A percentile compares a stretch with the other conserved stretches of the same genome.
Evolutionary conservation across 2,329 filamentous ascomycete species (phyloP).

Genomic region (Ophiostoma pallidulum): DNA sequence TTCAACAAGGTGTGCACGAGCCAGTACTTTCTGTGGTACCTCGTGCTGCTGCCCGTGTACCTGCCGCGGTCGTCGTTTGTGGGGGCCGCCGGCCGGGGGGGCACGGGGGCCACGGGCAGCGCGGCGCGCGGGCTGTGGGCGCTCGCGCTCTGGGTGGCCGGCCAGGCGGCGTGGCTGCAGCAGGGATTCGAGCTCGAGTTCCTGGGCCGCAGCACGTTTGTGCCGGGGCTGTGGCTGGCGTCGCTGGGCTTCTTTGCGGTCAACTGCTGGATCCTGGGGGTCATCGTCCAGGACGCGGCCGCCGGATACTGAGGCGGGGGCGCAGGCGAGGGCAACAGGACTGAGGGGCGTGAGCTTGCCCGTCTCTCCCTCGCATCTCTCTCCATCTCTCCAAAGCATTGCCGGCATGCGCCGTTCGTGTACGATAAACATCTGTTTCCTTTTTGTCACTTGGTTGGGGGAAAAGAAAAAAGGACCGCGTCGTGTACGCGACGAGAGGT

Average conservation of each 20-base stretch:
- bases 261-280: slow-evolving; percentile 78
- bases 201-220: slow-evolving; percentile 71
- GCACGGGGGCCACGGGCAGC: too few species aligned
- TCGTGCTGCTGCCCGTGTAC: slow-evolving; percentile 86
- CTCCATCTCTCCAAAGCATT: too few species aligned
- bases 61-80: slow-evolving; percentile 72
- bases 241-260: slow-evolving; percentile 72
- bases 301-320: background rate
- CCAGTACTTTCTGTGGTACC: slow-evolving; percentile 99
- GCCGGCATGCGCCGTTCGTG: too few species aligned
- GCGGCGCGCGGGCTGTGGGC: slow-evolving; percentile 63
- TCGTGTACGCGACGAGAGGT: too few species aligned
- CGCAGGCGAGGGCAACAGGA: background rate
- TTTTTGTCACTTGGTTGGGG: too few species aligned
- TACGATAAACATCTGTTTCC: too few species aligned
- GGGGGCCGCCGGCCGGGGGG: too few species aligned
- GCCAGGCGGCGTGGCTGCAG: slow-evolving; percentile 68
- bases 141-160: slow-evolving; percentile 61
- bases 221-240: slow-evolving; percentile 70
- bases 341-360: too few species aligned
- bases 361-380: too few species aligned
- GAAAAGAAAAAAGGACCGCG: too few species aligned
- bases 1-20: slow-evolving; percentile 99
- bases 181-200: slow-evolving; percentile 71
- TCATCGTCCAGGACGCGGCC: slow-evolving; percentile 60